Evolutionary conservation across 2,329 filamentous ascomycete genomes (phyloP).

Genomic region (Aureobasidium sp.): DNA sequence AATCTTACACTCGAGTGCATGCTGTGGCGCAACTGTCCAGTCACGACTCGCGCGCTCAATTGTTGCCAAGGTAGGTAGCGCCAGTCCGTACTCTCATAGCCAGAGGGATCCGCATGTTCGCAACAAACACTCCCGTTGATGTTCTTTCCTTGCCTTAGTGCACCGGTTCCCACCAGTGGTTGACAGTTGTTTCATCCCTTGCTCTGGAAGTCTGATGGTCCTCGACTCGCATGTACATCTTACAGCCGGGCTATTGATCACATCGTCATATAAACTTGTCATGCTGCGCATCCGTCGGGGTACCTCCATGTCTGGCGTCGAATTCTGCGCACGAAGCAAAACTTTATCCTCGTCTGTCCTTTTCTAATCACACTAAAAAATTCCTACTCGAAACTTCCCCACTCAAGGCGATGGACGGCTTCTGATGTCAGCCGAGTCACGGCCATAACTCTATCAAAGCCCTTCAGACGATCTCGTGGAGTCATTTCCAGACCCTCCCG

Average conservation of each 20-base stretch:
- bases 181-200: constrained; percentile 26
- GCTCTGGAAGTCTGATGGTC: constrained; percentile 15
- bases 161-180: constrained; percentile 3
- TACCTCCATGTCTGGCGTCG: constrained; percentile 8
- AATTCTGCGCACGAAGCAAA: constrained; percentile 1
- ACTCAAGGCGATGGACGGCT: neutral
- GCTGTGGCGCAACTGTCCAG: constrained; percentile 9
- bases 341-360: neutral
- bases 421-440: constrained; percentile 11
- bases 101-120: constrained; percentile 1
- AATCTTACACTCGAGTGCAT: constrained; percentile 9
- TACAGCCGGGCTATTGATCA: neutral
- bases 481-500: constrained; percentile 6
- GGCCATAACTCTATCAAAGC: neutral
- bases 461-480: constrained; percentile 5
- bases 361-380: constrained; percentile 2
- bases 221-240: constrained; percentile 2
- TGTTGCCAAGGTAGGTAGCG: neutral
- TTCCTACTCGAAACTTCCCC: constrained; percentile 4
- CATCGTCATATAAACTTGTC: neutral
- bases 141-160: constrained; percentile 12
- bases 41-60: constrained; percentile 11
- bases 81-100: neutral
- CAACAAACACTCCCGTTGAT: neutral
- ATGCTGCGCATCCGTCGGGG: neutral